Evolutionary conservation across 306 rosid species (phyloP).

Genomic region (Herpetospermum pedunculosum): DNA sequence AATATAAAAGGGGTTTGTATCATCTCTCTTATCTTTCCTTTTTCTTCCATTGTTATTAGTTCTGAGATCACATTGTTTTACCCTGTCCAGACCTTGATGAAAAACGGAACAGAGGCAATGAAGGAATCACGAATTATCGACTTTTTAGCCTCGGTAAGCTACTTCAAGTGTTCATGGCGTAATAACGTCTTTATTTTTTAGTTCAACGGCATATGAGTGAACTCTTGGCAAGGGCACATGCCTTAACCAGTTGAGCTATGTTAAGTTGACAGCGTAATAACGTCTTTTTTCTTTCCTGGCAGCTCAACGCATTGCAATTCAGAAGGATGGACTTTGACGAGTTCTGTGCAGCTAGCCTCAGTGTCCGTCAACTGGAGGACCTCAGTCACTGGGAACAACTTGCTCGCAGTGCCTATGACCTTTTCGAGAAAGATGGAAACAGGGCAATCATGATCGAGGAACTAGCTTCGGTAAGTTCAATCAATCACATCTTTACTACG

Average conservation of each 20-base stretch:
- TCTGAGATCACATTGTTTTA: slow-evolving; percentile 16
- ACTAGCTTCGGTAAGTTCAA: slow-evolving; percentile 74
- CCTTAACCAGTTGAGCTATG: too few relatives aligned
- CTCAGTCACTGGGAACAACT: slow-evolving; percentile 82
- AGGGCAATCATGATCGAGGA: slow-evolving; percentile 79
- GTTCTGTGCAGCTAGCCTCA: slow-evolving; percentile 69
- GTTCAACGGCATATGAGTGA: too few relatives aligned
- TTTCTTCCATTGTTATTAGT: slow-evolving; percentile 10
- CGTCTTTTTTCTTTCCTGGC: slow-evolving; percentile 22
- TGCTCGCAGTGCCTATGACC: slow-evolving; percentile 72
- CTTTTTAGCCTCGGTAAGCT: slow-evolving; percentile 56
- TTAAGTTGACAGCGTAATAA: too few relatives aligned
- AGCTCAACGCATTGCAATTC: slow-evolving; percentile 79
- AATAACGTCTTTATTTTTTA: not conserved
- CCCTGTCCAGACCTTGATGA: slow-evolving; percentile 58
- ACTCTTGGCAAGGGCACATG: too few relatives aligned
- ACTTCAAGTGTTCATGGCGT: not conserved
- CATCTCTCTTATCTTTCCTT: slow-evolving; percentile 13
- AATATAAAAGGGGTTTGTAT: slow-evolving; percentile 71
- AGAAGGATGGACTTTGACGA: slow-evolving; percentile 90
- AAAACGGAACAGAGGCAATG: slow-evolving; percentile 81
- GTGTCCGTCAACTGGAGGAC: slow-evolving; percentile 83
- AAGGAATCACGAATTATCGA: slow-evolving; percentile 73
- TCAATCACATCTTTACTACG: not conserved
- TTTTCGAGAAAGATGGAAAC: slow-evolving; percentile 76